Evolutionary conservation across 164 flowering plant species (phyloP), one percentile per base, ranked within the genome.

Genomic region (Tetrastigma voinierianum): DNA sequence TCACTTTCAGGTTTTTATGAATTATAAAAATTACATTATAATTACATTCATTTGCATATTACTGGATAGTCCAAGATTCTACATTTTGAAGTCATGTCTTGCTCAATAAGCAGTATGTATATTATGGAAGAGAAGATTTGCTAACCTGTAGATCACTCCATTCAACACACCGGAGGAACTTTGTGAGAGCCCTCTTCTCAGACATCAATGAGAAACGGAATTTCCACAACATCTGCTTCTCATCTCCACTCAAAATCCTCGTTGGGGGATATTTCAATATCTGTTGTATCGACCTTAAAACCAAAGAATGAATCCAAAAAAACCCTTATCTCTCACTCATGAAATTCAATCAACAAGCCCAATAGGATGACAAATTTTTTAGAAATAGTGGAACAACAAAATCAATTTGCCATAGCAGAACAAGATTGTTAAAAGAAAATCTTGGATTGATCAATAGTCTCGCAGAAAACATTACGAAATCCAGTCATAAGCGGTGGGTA

Each of bases 91-190:
- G 40, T 32, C 40, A 32, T 32, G 40, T 32, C 40, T 32, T 2
- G 40, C 40, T 32, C 40, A 32, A 32, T 32, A 32, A 3, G 40
- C 40, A 32, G 40, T 32, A 56, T 1, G 46, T 19, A 61, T 11
- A 24, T 52, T 40, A 46, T 20, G 20, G 14, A 55, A 46, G 44
- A 57, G 51, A 48, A 23, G 14, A 61, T 13, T 51, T 23, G 45
- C 75, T 60, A 4, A 90, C 96, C 95, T 92, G 98, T 75, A 95
- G 72, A 82, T 96, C 99, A 83, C 99, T 93, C 99, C 99, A 96
- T 71, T 96, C 99, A 77, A 96, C 99, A 81, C 98, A 89, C 20
- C 97, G 87, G 17, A 96, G 93, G 70, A 96, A 93, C 80, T 93
- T 96, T 23, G 99, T 92, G 18, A 95, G 88, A 66, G 99, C 98